Evolutionary conservation across 768 basidiomycete genomes (phyloP).

Genomic region (Boletus patriciae): DNA sequence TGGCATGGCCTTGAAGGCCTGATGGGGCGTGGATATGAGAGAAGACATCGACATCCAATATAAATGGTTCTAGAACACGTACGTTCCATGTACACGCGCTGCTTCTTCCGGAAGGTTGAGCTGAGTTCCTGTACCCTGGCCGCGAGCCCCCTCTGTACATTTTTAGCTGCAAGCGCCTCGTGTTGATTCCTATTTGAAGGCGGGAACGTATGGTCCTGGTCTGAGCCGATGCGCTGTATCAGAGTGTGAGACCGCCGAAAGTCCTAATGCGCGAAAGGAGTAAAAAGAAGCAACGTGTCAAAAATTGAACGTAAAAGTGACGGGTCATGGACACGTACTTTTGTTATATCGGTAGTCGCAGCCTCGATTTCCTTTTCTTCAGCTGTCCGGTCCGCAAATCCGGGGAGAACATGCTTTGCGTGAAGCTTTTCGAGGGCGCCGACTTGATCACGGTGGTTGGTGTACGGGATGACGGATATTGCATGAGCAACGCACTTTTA

Average conservation of each 20-base stretch:
- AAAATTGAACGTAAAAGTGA: background rate
- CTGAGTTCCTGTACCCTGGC: conserved; percentile 94
- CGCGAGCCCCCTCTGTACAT: conserved; percentile 95
- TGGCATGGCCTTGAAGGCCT: conserved; percentile 97
- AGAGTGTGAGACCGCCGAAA: conserved; percentile 44
- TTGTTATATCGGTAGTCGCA: conserved; percentile 84
- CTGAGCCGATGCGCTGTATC: conserved; percentile 68
- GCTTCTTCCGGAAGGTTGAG: conserved; percentile 92
- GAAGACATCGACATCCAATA: conserved; percentile 12
- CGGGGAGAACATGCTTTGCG: conserved; percentile 93
- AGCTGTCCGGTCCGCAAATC: conserved; percentile 90
- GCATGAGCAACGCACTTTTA: conserved; percentile 63
- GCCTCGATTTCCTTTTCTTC: conserved; percentile 94
- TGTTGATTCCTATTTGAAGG: conserved; percentile 48
- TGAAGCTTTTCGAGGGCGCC: conserved; percentile 90
- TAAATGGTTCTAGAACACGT: conserved; percentile 37
- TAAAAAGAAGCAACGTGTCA: conserved; percentile 13
- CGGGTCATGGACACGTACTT: conserved; percentile 46
- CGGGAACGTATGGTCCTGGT: conserved; percentile 63
- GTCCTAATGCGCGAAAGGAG: conserved; percentile 27
- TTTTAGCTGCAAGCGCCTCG: conserved; percentile 74
- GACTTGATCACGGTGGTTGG: conserved; percentile 51
- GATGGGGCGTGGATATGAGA: conserved; percentile 19
- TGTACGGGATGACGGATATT: conserved; percentile 8
- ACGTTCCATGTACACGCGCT: conserved; percentile 98